These are phyloP conservation scores for Penicillium mononematosum DNA, from an alignment of 495 filamentous ascomycete species.

Conservation along the genomic window DNA sequence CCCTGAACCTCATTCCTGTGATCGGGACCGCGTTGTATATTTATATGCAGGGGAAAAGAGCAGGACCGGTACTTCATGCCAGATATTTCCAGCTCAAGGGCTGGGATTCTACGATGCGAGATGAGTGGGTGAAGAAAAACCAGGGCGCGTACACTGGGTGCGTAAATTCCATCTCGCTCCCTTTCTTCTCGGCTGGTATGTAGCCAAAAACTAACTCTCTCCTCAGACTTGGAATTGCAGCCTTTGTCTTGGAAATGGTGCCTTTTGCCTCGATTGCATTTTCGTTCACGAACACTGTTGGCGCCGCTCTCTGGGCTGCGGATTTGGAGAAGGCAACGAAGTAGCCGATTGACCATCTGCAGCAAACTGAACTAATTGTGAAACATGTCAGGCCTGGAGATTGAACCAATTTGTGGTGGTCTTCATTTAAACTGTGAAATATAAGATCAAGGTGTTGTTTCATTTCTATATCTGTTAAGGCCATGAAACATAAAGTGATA, in stretches of 20 bases:
- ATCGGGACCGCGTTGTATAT: constrained; percentile 82
- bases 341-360: constrained; percentile 6
- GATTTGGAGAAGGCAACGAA: constrained; percentile 68
- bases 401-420: background rate
- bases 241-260: constrained; percentile 78
- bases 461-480: background rate
- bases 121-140: constrained; percentile 63
- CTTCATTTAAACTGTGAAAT: background rate
- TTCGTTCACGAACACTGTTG: constrained; percentile 86
- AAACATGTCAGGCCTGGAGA: background rate
- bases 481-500: background rate
- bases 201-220: constrained; percentile 17
- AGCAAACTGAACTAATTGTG: background rate
- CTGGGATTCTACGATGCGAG: constrained; percentile 60
- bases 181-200: background rate
- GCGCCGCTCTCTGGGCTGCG: constrained; percentile 90
- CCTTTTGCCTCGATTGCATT: constrained; percentile 82
- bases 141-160: constrained; percentile 73
- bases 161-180: constrained; percentile 38
- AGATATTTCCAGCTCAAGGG: constrained; percentile 89
- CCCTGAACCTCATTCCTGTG: constrained; percentile 88
- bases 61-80: constrained; percentile 53
- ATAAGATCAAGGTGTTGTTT: background rate
- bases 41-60: constrained; percentile 62
- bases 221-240: constrained; percentile 72